Conservation (phyloP, 2,329 filamentous ascomycete genomes). For the Fusarium neocosmosporiellum region DNA sequence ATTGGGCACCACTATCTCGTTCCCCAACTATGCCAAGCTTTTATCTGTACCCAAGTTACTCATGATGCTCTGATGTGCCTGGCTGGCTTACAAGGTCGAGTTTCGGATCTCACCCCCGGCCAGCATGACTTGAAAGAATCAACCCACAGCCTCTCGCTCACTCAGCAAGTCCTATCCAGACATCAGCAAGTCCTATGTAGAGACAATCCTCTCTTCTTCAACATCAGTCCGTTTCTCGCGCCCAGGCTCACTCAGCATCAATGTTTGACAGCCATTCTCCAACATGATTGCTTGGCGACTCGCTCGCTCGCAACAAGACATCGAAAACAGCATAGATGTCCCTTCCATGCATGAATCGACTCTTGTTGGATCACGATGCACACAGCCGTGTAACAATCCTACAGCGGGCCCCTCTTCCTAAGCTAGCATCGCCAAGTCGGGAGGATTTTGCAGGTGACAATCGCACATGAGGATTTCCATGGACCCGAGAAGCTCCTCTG, state of each 20-base stretch:
- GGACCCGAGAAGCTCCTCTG: not conserved
- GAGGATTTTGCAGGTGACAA: constrained; percentile 6
- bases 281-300: not conserved
- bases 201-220: not conserved
- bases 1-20: not conserved
- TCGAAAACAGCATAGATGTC: constrained; percentile 3
- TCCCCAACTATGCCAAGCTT: not conserved
- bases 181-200: not conserved
- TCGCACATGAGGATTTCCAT: not conserved
- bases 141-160: not conserved
- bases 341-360: not conserved
- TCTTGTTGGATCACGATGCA: not conserved
- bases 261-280: not conserved
- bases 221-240: not conserved
- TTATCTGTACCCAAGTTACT: not conserved
- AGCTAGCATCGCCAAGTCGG: constrained; percentile 5
- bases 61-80: not conserved
- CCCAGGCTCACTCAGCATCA: not conserved
- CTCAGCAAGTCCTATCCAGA: not conserved
- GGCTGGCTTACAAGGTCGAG: not conserved
- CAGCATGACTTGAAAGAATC: not conserved
- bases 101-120: not conserved
- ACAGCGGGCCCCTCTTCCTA: not conserved
- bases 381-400: not conserved
- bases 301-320: not conserved